Percentiles rank a stretch among this genome's conserved stretches.
phyloP scores from a whole-genome alignment of 2,329 filamentous ascomycete species.

The Nigrospora oryzae region DNA sequence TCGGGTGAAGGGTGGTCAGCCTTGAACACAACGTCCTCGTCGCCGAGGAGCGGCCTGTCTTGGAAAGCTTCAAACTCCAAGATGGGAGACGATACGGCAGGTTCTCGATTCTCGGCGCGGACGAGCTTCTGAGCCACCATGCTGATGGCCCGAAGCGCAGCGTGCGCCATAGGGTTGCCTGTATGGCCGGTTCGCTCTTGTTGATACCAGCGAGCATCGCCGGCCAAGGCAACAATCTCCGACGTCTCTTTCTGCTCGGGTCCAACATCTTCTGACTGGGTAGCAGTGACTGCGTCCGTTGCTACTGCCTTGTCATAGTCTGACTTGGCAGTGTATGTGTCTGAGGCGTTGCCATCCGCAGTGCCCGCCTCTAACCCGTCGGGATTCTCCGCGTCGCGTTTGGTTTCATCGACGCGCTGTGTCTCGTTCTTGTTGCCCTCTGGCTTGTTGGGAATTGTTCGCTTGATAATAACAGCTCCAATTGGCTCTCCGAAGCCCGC shows the following conservation, averaged over 20 bases:
- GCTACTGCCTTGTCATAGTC: slow-evolving; percentile 3
- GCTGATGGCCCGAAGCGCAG: slow-evolving; percentile 69
- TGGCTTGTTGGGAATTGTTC: slow-evolving; percentile 22
- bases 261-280: slow-evolving; percentile 11
- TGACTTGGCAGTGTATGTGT: neutral
- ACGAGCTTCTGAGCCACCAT: slow-evolving; percentile 68
- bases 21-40: slow-evolving; percentile 55
- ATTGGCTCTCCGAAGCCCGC: slow-evolving; percentile 58
- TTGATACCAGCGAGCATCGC: slow-evolving; percentile 63
- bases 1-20: slow-evolving; percentile 60
- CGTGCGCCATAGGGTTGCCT: slow-evolving; percentile 72
- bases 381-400: slow-evolving; percentile 5
- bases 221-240: slow-evolving; percentile 63
- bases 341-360: neutral
- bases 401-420: slow-evolving; percentile 27
- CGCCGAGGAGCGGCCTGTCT: slow-evolving; percentile 57
- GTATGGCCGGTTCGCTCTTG: slow-evolving; percentile 37
- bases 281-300: slow-evolving; percentile 3
- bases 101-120: slow-evolving; percentile 40
- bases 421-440: slow-evolving; percentile 4
- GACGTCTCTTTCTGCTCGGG: slow-evolving; percentile 23
- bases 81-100: slow-evolving; percentile 24
- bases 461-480: slow-evolving; percentile 69
- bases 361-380: slow-evolving; percentile 2
- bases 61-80: slow-evolving; percentile 56